Evolutionary conservation across 2,329 filamentous ascomycete genomes (phyloP).

Genomic region (Podosphaera fusca): DNA sequence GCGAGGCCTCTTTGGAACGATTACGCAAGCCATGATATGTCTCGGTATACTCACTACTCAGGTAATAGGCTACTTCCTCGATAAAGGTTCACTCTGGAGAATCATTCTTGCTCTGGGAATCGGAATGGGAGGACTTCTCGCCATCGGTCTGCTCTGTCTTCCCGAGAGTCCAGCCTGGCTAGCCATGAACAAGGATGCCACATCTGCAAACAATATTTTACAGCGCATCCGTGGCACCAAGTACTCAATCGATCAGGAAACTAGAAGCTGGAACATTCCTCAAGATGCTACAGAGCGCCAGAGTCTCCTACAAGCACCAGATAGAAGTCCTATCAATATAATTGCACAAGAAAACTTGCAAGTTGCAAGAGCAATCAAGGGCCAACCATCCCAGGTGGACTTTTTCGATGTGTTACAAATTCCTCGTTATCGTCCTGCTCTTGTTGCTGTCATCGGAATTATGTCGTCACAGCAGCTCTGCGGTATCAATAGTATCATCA

Average conservation of each 20-base stretch:
- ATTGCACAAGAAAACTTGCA: neutral
- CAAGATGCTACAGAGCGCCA: conserved; percentile 11
- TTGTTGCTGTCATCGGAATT: conserved; percentile 66
- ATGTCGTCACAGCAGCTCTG: conserved; percentile 88
- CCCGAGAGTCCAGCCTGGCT: conserved; percentile 80
- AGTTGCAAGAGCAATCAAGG: neutral
- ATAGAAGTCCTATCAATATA: neutral
- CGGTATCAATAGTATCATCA: conserved; percentile 90
- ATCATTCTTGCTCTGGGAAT: conserved; percentile 57
- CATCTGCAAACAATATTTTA: conserved; percentile 41
- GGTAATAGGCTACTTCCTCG: conserved; percentile 68
- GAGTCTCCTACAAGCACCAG: conserved; percentile 6
- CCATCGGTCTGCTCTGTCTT: conserved; percentile 47
- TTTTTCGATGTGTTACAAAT: conserved; percentile 44
- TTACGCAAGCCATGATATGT: conserved; percentile 89
- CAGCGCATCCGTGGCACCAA: conserved; percentile 51
- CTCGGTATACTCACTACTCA: conserved; percentile 71
- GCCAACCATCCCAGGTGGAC: conserved; percentile 23
- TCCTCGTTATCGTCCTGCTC: conserved; percentile 43
- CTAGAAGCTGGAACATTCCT: conserved; percentile 32
- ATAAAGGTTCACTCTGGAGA: conserved; percentile 58
- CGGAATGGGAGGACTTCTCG: conserved; percentile 42
- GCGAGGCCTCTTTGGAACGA: conserved; percentile 56
- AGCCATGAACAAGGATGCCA: conserved; percentile 37
- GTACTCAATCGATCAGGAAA: conserved; percentile 50